Base-by-base conservation (phyloP, 2,329 filamentous ascomycete species). In the Cladosporium sp. region DNA sequence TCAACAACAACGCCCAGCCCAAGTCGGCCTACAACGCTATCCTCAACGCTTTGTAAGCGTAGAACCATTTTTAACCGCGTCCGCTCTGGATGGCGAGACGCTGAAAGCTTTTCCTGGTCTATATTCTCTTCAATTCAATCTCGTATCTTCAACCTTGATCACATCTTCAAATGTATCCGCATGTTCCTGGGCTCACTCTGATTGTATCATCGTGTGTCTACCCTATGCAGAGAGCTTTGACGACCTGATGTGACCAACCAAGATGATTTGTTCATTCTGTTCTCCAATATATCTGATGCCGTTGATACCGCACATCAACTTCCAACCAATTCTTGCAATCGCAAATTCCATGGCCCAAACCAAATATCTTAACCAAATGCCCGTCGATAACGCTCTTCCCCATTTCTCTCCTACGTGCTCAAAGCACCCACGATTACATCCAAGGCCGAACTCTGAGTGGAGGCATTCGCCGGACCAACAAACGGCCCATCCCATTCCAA, bases 401-500 rank as follows among this genome's bases (percentile, higher is more conserved):
- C 8, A 11, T 21, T 11, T 8, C n/a, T 8, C n/a, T 8, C 32
- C 51, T 54, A 54, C 5, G 51, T 59, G 24, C 57, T 59, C 63
- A 76, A 61, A 11, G 73, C 69, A n/a, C 67, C 74, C 21, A 76
- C 71, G n/a, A 77, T 38, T 10, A 70, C 72, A 68, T 77, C 76
- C 69, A 76, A 66, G 3, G 72, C 75, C 24, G 73, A 72, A 63
- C 71, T 74, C 54, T 77, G 71, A 55, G 74, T 76, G 4, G 70
- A 71, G 2, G 75, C 76, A 65, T 74, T 74, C 21, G 71, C 69
- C 21, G 69, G 68, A 7, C 65, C 30, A 2, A 71, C 67, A 61
- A 85, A 85, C 0, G 89, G 88, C 0, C 88, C 89, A 0, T 83
- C 80, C 89, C 89, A 92, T n/a, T 85, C 79, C 1, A 89, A 78